Evolutionary conservation across 805 yeast species (phyloP).

Genomic region (Hanseniaspora opuntiae): DNA sequence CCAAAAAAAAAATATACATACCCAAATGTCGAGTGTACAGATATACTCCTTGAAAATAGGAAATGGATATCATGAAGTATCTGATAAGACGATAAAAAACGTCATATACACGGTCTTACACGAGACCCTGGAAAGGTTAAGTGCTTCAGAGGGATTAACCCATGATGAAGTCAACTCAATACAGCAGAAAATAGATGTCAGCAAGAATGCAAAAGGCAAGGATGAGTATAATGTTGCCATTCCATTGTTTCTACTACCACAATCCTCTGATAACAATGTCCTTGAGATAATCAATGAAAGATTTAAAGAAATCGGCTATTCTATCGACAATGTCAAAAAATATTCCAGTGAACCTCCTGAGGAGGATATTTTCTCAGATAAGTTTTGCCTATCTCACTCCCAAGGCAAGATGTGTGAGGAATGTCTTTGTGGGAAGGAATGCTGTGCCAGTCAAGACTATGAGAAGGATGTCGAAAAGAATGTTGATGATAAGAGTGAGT

Average conservation of each 20-base stretch:
- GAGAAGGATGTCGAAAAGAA: not conserved
- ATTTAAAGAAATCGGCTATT: not conserved
- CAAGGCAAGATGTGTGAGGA: not conserved
- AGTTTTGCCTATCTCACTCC: not conserved
- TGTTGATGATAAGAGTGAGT: not conserved
- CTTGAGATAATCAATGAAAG: not conserved
- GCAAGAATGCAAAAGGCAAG: not conserved
- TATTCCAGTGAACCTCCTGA: not conserved
- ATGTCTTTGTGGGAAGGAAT: not conserved
- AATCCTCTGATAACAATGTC: not conserved
- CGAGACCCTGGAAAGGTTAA: not conserved
- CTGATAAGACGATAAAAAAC: slow-evolving; percentile 13
- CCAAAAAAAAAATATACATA: not conserved
- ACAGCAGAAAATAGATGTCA: not conserved
- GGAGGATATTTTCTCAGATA: not conserved
- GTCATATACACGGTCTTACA: not conserved
- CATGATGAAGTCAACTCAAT: not conserved
- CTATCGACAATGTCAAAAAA: not conserved
- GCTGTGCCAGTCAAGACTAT: not conserved
- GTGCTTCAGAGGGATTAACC: not conserved
- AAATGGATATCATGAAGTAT: slow-evolving; percentile 12
- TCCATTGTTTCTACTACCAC: not conserved
- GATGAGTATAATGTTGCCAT: not conserved
- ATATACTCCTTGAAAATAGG: not conserved
- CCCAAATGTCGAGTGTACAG: not conserved